Base-by-base conservation (phyloP, 2,329 filamentous ascomycete species). In the Curvularia spicifera region DNA sequence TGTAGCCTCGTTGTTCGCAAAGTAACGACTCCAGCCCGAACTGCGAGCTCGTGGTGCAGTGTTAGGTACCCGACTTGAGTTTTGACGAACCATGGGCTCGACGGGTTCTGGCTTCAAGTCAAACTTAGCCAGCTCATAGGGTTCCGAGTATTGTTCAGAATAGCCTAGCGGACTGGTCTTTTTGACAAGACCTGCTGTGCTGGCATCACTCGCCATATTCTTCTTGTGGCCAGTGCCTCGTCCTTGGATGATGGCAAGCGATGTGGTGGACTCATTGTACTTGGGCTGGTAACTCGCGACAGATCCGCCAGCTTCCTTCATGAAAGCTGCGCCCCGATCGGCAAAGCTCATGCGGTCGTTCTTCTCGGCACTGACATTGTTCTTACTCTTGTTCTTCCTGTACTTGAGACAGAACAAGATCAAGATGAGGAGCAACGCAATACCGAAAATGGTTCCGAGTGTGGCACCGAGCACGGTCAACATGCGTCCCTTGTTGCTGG, bases 1-100 rank as follows among this genome's bases (percentile, higher is more conserved):
- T 5, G 77, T 79, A n/a, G 76, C 84, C 64, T 88, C 90, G 52
- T 89, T 89, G 50, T 88, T 89, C 13, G 89, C 90, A 85, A 90
- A 92, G 76, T 91, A 92, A 52, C 86, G 81, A 74, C 91, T 91
- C 89, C 89, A 92, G 46, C 89, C 89, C 10, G 89, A 91, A 70
- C 88, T 91, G 20, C 78, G 75, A 55, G 72, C 77, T 61, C 74
- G 68, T 26, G 64, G 64, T 44, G 60, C 63, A 12, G 61, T 44
- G 33, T 71, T 67, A 18, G 60, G 57, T 22, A 65, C 53, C 60
- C 64, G 76, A 20, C 71, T 64, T 61, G 74, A 69, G 65, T 76
- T 71, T 61, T 77, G 78, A 18, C 77, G 75, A 31, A 74, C 63
- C 18, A 74, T 74, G 65, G 66, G 63, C 43, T 74, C 69, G 5